Conservation (phyloP, 176 grass and related monocot genomes). For the Cenchrus americanus region DNA sequence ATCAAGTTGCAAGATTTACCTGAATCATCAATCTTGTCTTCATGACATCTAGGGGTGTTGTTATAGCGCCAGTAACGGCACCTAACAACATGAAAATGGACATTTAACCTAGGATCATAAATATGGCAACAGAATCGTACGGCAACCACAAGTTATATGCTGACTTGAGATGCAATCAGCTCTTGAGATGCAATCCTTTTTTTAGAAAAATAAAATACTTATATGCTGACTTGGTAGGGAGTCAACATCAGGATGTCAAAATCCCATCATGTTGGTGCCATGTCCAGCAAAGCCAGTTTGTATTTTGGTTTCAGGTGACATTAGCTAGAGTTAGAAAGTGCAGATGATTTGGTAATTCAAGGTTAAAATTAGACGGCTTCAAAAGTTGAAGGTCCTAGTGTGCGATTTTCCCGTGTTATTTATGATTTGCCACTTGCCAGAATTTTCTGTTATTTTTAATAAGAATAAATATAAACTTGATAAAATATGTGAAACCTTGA, state of each 20-base stretch:
- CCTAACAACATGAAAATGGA: constrained; percentile 43
- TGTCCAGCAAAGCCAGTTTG: background rate
- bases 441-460: background rate
- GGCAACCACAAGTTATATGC: background rate
- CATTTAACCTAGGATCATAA: constrained; percentile 1
- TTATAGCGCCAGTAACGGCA: constrained; percentile 80
- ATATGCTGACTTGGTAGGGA: background rate
- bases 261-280: background rate
- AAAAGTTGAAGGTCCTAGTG: background rate
- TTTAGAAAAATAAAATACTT: background rate
- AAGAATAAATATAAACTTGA: background rate
- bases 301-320: constrained; percentile 1
- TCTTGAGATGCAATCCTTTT: background rate
- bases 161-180: background rate
- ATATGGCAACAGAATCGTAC: background rate
- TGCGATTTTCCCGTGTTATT: background rate
- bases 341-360: background rate
- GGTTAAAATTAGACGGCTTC: background rate
- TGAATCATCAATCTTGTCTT: constrained; percentile 96
- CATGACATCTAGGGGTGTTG: constrained; percentile 85
- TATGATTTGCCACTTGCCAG: background rate
- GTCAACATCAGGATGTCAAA: background rate
- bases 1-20: constrained; percentile 47
- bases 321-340: background rate
- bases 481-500: background rate